Base-by-base conservation (phyloP, 306 rosid genomes). In the Rosa multiflora region DNA sequence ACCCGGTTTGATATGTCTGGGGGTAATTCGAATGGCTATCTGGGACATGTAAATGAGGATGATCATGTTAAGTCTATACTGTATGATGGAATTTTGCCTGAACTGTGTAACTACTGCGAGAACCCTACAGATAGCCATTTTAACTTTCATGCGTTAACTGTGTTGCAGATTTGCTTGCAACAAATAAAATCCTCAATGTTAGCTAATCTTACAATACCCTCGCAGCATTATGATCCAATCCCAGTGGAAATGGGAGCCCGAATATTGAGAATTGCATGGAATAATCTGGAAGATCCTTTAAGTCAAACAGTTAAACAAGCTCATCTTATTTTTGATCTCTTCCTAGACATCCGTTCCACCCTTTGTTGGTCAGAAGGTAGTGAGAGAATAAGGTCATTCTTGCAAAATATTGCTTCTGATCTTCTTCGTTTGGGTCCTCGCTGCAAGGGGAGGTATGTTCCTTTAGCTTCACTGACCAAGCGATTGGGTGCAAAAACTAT, bases 281-380 rank as follows among this genome's bases (percentile, higher is more conserved):
- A 91, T 80, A 95, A 95, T 86, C 85, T 95, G 83, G 99, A 95
- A 77, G 98, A 95, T 82, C 96, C 98, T 74, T 85, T 95, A 79
- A 95, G 94, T 88, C 99, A 95, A 82, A 95, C 99, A 3, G 99
- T 95, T 85, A 95, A 88, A 64, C 99, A 95, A 83, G 97, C 91
- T 80, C 99, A 93, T 85, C 91, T 91, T 43, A 86, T 93, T 81
- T 95, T 95, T 72, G 92, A 95, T 86, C 97, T 95, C 70, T 91
- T 90, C 82, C 70, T 95, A 73, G 99, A 95, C 84, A 93, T 95
- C 86, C 97, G 91, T 56, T 90, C 96, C 23, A 86, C 94, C 18
- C 89, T 95, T 76, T 73, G 79, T 71, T 87, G 91, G 93, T 89
- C 97, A 0, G 97, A 88, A 76, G 89, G 91, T 7, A 87, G 90